Conservation (phyloP, 169 alveolate species). For the Plasmodium inui region DNA sequence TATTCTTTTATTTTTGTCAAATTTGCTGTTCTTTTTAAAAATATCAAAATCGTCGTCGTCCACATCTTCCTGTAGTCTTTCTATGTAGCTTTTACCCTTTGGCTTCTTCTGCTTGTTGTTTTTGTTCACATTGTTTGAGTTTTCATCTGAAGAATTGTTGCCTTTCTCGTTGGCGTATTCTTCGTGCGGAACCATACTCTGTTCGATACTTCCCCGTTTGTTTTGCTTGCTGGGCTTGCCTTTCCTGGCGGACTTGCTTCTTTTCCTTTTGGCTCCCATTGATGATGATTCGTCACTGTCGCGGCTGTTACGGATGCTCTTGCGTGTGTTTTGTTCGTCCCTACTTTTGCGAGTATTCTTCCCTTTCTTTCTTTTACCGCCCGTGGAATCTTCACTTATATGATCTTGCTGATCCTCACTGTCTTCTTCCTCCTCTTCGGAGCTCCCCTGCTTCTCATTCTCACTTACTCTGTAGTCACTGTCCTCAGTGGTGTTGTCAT, state of each 20-base stretch:
- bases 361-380: background rate
- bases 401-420: slow-evolving; percentile 11
- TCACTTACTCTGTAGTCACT: slow-evolving; percentile 23
- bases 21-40: slow-evolving; percentile 38
- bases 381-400: background rate
- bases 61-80: slow-evolving; percentile 29
- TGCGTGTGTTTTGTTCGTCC: background rate
- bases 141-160: background rate
- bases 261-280: background rate
- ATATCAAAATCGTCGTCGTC: slow-evolving; percentile 75
- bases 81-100: slow-evolving; percentile 47
- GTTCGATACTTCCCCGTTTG: background rate
- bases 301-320: background rate
- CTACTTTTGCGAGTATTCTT: background rate
- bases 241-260: background rate
- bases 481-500: slow-evolving; percentile 24
- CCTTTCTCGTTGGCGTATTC: background rate
- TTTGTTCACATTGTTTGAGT: background rate
- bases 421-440: background rate
- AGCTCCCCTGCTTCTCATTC: background rate
- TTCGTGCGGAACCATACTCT: background rate
- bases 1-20: slow-evolving; percentile 64
- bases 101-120: background rate
- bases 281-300: background rate
- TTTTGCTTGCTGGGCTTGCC: background rate